Percentiles rank a stretch among this genome's conserved stretches.
phyloP scores from a whole-genome alignment of 78 protist genomes.

The Dictyostelium brefeldianum region DNA sequence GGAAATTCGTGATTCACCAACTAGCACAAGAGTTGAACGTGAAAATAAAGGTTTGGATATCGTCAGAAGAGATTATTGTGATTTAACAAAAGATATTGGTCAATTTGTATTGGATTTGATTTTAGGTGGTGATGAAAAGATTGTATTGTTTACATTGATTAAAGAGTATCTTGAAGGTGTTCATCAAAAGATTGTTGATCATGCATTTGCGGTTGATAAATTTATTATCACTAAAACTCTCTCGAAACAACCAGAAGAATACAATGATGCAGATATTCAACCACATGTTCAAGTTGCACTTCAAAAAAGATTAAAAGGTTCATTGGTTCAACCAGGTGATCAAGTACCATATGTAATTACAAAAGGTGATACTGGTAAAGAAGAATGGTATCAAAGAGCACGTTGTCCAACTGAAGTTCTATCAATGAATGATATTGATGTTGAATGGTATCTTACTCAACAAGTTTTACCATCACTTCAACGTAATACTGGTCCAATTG shows the following conservation, averaged over 20 bases:
- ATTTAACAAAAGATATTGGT: slow-evolving; percentile 87
- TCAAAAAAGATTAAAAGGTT: slow-evolving; percentile 46
- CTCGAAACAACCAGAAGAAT: slow-evolving; percentile 93
- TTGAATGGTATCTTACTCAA: slow-evolving; percentile 78
- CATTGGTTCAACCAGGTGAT: slow-evolving; percentile 91
- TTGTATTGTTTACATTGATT: background rate
- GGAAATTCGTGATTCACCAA: slow-evolving; percentile 14
- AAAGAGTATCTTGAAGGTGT: slow-evolving; percentile 23
- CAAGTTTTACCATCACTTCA: slow-evolving; percentile 76
- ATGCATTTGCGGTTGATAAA: slow-evolving; percentile 54
- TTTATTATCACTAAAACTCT: slow-evolving; percentile 93
- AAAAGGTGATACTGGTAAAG: background rate
- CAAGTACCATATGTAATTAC: slow-evolving; percentile 95
- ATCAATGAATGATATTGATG: slow-evolving; percentile 52
- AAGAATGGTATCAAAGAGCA: slow-evolving; percentile 67
- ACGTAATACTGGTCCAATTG: slow-evolving; percentile 51
- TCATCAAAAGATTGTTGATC: slow-evolving; percentile 13
- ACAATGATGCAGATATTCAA: slow-evolving; percentile 93
- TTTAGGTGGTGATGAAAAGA: slow-evolving; percentile 70
- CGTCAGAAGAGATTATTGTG: slow-evolving; percentile 99
- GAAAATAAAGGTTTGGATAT: slow-evolving; percentile 98
- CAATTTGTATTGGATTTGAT: slow-evolving; percentile 15
- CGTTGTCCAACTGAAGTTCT: slow-evolving; percentile 35
- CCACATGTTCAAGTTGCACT: slow-evolving; percentile 98
- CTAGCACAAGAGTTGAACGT: background rate